These are phyloP conservation scores for Xylariaceae sp. DNA, from an alignment of 2,329 filamentous ascomycete species.

Conservation along the genomic window DNA sequence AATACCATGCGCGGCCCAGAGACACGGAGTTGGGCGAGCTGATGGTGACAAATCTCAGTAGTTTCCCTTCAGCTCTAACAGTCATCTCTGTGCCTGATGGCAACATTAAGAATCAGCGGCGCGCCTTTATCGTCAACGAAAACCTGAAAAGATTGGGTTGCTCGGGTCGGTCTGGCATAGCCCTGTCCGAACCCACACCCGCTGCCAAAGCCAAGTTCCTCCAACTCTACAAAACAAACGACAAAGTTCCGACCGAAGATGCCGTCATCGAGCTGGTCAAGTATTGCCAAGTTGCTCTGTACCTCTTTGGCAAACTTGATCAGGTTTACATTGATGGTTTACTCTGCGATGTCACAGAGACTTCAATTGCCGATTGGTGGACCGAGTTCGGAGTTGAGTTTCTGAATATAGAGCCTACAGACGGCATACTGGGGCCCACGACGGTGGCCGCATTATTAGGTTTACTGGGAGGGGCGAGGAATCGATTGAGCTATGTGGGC, in stretches of 20 bases:
- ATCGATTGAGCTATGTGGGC: slow-evolving; percentile 77
- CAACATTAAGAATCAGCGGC: slow-evolving; percentile 71
- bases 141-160: slow-evolving; percentile 88
- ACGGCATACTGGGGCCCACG: slow-evolving; percentile 86
- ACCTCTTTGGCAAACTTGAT: slow-evolving; percentile 82
- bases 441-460: slow-evolving; percentile 85
- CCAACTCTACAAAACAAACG: slow-evolving; percentile 81
- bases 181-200: slow-evolving; percentile 67
- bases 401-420: slow-evolving; percentile 86
- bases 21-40: slow-evolving; percentile 77
- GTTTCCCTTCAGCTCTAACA: slow-evolving; percentile 84
- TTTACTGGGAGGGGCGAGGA: slow-evolving; percentile 82
- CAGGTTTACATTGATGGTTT: slow-evolving; percentile 86
- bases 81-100: slow-evolving; percentile 89
- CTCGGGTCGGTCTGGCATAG: slow-evolving; percentile 81
- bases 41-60: slow-evolving; percentile 91
- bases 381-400: slow-evolving; percentile 85
- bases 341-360: slow-evolving; percentile 89
- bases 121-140: slow-evolving; percentile 89
- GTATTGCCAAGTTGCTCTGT: slow-evolving; percentile 81
- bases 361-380: slow-evolving; percentile 92
- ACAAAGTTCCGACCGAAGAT: slow-evolving; percentile 69
- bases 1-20: slow-evolving; percentile 78
- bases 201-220: slow-evolving; percentile 88
- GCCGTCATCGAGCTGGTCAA: slow-evolving; percentile 86